Evolutionary conservation across 2,329 filamentous ascomycete species (phyloP).

Genomic region (Phyllosticta citribraziliensis): DNA sequence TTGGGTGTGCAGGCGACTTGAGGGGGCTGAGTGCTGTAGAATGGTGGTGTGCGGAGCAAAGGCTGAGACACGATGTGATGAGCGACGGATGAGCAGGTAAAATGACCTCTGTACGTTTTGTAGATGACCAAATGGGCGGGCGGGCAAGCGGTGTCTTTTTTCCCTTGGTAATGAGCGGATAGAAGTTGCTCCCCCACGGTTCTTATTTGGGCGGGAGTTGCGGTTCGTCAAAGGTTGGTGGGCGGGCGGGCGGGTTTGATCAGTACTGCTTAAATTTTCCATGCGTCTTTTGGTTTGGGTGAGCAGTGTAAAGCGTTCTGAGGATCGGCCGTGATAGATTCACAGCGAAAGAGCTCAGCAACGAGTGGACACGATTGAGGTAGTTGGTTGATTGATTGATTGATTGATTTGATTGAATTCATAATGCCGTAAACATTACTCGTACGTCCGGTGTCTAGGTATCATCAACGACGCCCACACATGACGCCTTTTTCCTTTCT

Average conservation of each 20-base stretch:
- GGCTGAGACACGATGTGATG: no score
- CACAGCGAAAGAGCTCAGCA: no score
- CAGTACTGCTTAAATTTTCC: no score
- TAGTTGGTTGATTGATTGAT: neutral
- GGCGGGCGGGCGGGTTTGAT: neutral
- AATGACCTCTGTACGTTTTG: neutral
- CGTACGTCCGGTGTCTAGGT: neutral
- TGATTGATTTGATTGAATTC: neutral
- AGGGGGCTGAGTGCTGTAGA: no score
- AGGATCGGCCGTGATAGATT: neutral
- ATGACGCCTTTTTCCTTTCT: no score
- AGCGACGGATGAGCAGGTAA: no score
- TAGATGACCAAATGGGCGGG: neutral
- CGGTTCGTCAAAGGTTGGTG: neutral
- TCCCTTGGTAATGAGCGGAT: no score
- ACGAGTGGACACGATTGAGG: neutral
- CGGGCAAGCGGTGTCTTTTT: no score
- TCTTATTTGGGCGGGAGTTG: neutral
- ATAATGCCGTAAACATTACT: neutral
- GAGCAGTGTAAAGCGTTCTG: neutral
- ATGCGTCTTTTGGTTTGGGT: no score
- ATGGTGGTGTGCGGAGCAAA: no score
- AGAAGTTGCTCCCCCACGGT: neutral
- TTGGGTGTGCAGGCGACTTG: conserved; percentile 22
- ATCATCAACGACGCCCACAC: no score